Evolutionary conservation across 345 rosid species (phyloP).

Genomic region (Eucalyptus regnans): DNA sequence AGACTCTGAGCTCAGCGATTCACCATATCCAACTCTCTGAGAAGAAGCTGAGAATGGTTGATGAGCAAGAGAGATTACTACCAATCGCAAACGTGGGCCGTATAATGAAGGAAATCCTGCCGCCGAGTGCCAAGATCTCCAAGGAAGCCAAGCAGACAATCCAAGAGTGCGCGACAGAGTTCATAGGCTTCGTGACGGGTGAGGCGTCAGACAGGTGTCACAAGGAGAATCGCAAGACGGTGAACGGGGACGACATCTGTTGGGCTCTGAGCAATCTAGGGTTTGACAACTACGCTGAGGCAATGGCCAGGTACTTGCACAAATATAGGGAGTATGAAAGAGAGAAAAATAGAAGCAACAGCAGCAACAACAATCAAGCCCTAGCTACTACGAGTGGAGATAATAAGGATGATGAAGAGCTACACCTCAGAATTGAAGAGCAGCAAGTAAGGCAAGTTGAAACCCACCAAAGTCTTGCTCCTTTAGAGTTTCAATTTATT

Average conservation of each 20-base stretch:
- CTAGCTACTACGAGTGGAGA: not conserved
- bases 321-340: constrained; percentile 56
- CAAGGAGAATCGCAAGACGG: constrained; percentile 78
- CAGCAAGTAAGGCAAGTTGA: not conserved
- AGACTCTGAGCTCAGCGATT: not conserved
- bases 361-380: not conserved
- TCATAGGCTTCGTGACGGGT: constrained; percentile 67
- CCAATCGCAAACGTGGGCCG: constrained; percentile 78
- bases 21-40: not conserved
- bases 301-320: constrained; percentile 40
- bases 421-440: not conserved
- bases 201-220: constrained; percentile 83
- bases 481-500: constrained; percentile 19
- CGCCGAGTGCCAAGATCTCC: constrained; percentile 70
- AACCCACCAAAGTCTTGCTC: not conserved
- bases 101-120: constrained; percentile 68
- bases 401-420: constrained; percentile 13
- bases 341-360: constrained; percentile 10
- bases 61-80: constrained; percentile 48
- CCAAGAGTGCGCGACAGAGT: constrained; percentile 85
- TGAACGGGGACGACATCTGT: constrained; percentile 77
- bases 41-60: constrained; percentile 16
- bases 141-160: constrained; percentile 72
- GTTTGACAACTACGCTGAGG: constrained; percentile 60
- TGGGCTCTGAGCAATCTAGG: constrained; percentile 76